Evolutionary conservation across 2,329 filamentous ascomycete species (phyloP), one percentile per base, ranked within the genome.

Genomic region (Macroventuria anomochaeta): DNA sequence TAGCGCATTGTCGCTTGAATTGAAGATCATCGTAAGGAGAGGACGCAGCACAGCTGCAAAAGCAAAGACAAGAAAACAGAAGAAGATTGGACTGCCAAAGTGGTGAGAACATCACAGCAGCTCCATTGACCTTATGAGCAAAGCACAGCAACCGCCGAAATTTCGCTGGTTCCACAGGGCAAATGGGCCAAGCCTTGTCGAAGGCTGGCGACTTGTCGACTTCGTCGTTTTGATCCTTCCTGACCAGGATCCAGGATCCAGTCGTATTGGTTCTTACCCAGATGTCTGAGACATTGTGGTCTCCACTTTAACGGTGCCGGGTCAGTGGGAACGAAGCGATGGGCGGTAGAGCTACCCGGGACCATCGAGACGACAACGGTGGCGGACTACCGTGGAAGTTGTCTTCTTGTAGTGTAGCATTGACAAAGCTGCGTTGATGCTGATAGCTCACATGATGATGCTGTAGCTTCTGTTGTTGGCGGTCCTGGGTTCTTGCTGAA

Each of bases 11-110:
- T 18, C 23, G 23, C 23, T 40, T 21, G 44, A 42, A 15, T 42
- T 38, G 31, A 38, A 53, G 12, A 8, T 32, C 50, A 53, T 53
- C 10, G 37, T 42, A 53, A 53, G 5, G 50, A 53, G 26, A 17
- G 50, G 38, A 47, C 50, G 38, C 50, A 53, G 50, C 50, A 42
- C 50, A 47, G 50, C 50, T 47, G 50, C 50, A n/a, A 47, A 42
- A 28, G n/a, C 18, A 39, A 29, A 26, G 20, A 36, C 17, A 32
- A 53, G 23, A 31, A 47, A 13, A 41, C 28, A 46, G 25, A 41
- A 43, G 37, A 37, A 41, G 41, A 37, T 18, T 28, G 18, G 13
- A 1, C 12, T 29, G 29, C 34, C 28, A 46, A 44, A 15, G 31
- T 18, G 7, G 20, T 36, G 15, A 20, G 25, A 34, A 21, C 18